Percentiles rank a stretch among this genome's conserved stretches.
phyloP scores from a whole-genome alignment of 768 basidiomycete species.

The Mycena belliarum region DNA sequence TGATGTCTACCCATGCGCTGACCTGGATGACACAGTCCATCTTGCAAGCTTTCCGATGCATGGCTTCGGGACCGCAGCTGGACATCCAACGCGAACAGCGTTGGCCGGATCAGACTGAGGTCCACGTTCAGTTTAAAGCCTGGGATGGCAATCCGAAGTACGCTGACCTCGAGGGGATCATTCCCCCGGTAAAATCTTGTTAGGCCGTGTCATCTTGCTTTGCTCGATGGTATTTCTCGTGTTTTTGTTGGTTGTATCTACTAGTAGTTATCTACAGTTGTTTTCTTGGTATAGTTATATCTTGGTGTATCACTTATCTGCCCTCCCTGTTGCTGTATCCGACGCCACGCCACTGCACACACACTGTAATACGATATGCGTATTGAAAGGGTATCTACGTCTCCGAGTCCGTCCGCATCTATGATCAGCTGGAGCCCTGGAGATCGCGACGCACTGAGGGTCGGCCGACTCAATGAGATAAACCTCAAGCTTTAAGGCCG shows the following conservation, averaged over 20 bases:
- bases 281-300: no score
- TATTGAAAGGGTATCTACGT: no score
- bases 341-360: background rate
- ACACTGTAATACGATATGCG: no score
- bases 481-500: no score
- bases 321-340: slow-evolving; percentile 8
- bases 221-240: background rate
- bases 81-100: slow-evolving; percentile 77
- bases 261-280: no score
- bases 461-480: no score
- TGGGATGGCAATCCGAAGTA: slow-evolving; percentile 60
- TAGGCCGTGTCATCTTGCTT: background rate
- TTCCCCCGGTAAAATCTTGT: slow-evolving; percentile 24
- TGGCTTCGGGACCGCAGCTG: slow-evolving; percentile 74
- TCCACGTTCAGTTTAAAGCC: slow-evolving; percentile 56
- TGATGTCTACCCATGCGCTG: background rate
- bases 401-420: no score
- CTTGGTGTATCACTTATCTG: slow-evolving; percentile 3
- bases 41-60: slow-evolving; percentile 59
- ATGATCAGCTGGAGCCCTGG: no score
- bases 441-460: no score
- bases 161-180: slow-evolving; percentile 44
- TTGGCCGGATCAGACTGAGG: slow-evolving; percentile 61
- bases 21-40: slow-evolving; percentile 55
- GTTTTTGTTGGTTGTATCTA: background rate